These are phyloP conservation scores for Pelagomonas calceolata DNA, from an alignment of 108 stramenopile species.

Conservation along the genomic window DNA sequence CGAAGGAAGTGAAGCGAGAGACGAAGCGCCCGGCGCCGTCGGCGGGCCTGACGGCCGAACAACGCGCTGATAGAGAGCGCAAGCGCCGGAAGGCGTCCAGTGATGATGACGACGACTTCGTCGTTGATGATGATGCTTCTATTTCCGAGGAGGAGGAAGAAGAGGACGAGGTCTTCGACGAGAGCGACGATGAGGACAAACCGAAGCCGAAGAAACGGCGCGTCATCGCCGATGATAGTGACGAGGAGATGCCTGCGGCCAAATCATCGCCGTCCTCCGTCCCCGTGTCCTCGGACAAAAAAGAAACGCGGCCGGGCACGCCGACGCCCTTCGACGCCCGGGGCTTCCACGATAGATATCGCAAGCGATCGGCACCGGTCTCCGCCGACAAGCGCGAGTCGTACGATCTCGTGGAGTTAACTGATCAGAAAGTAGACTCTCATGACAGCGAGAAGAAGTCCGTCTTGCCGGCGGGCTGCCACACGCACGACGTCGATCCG, in stretches of 20 bases:
- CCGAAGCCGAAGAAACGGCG: constrained; percentile 10
- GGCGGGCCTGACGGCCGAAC: constrained; percentile 1
- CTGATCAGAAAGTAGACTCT: constrained; percentile 1
- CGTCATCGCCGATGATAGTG: constrained; percentile 24
- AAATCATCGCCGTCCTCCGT: constrained; percentile 3
- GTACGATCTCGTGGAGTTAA: constrained; percentile 11
- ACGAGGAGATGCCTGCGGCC: constrained; percentile 21
- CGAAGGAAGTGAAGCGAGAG: background rate
- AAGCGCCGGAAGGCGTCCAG: background rate
- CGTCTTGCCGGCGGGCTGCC: constrained; percentile 59
- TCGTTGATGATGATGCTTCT: constrained; percentile 13
- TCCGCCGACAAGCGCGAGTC: background rate
- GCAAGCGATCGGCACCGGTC: background rate
- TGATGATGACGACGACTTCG: background rate
- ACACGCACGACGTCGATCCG: constrained; percentile 72
- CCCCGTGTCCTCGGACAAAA: background rate
- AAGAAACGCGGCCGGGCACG: background rate
- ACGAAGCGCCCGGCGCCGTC: background rate
- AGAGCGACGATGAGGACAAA: constrained; percentile 10
- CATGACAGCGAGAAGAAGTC: constrained; percentile 19
- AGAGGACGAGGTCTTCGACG: constrained; percentile 8
- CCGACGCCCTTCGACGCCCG: constrained; percentile 4
- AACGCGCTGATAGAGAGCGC: background rate
- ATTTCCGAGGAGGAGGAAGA: constrained; percentile 7
- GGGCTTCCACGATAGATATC: background rate